Base-by-base conservation (phyloP, 1,139 yeast species). In the Taiozyma sp. region DNA sequence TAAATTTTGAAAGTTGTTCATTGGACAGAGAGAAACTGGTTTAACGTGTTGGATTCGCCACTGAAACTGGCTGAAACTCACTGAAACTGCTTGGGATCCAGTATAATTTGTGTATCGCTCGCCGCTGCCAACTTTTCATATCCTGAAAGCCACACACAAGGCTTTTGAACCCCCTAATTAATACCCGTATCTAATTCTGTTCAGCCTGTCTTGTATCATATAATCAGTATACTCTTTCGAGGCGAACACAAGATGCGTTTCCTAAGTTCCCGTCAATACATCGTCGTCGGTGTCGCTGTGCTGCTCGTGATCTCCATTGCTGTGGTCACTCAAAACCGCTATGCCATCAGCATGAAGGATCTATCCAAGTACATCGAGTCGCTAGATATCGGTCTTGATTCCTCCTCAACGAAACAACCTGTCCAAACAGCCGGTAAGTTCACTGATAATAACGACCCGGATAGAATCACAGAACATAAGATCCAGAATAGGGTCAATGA, bases 401-500 rank as follows among this genome's bases (percentile, higher is more conserved):
- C 29, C 11, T 24, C 26, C 11, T 24, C 26, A 24, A 21, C 16
- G n/a, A 16, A 28, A 26, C 14, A 4, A 19, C 29, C 45, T 2
- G 11, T 39, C n/a, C 45, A 44, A 45, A 6, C 48, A 4, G 3
- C 29, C 14, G 58, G 50, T 3, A 52, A 41, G 30, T 19, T 55
- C 32, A 46, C 47, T 2, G 50, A 59, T 43, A 58, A 56, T 49
- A 58, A 52, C 8, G 45, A 47, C 10, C 58, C 60, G 4, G 58
- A 50, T 19, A 21, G 56, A 8, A 24, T 59, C 3, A 53, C 54
- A 19, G 54, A 56, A 24, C 63, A 59, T 24, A 48, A 42, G 37
- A 56, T 59, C 35, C 61, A 59, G 47, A 42, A 19, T 19, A 48
- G 55, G 46, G 63, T 59, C 19, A 58, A 58, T 37, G 59, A 54